Conservation (phyloP, 768 basidiomycete genomes). For the Leccinum arenicola region DNA sequence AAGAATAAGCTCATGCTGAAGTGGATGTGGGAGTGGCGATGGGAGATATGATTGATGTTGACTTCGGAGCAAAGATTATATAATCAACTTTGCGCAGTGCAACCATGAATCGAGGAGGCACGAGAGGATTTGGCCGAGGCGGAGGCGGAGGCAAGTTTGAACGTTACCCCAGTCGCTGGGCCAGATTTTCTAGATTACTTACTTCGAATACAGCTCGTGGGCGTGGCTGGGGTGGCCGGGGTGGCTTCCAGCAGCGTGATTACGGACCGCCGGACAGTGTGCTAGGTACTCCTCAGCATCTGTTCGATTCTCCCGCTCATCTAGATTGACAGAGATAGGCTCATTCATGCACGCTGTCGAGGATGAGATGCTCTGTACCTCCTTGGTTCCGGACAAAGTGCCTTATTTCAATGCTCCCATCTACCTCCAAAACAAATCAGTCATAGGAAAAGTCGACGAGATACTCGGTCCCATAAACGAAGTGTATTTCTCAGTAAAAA, state of each 20-base stretch:
- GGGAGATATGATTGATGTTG: neutral
- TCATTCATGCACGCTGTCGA: slow-evolving; percentile 93
- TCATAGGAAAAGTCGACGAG: slow-evolving; percentile 97
- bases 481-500: slow-evolving; percentile 97
- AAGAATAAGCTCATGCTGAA: slow-evolving; percentile 38
- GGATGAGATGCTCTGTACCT: slow-evolving; percentile 96
- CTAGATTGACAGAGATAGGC: slow-evolving; percentile 71
- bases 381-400: slow-evolving; percentile 82
- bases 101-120: slow-evolving; percentile 51
- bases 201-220: slow-evolving; percentile 46
- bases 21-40: neutral
- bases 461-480: slow-evolving; percentile 99
- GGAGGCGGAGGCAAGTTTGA: slow-evolving; percentile 48
- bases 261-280: slow-evolving; percentile 78
- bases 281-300: slow-evolving; percentile 44
- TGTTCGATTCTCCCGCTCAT: slow-evolving; percentile 3
- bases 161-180: neutral
- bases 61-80: slow-evolving; percentile 13
- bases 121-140: slow-evolving; percentile 55
- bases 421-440: slow-evolving; percentile 93
- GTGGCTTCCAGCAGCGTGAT: slow-evolving; percentile 71
- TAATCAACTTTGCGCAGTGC: slow-evolving; percentile 13
- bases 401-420: slow-evolving; percentile 99
- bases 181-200: neutral
- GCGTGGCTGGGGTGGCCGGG: slow-evolving; percentile 67